These are phyloP conservation scores for Haplosporangium sp. DNA, from an alignment of 371 early-diverging fungal genomes.

Conservation along the genomic window DNA sequence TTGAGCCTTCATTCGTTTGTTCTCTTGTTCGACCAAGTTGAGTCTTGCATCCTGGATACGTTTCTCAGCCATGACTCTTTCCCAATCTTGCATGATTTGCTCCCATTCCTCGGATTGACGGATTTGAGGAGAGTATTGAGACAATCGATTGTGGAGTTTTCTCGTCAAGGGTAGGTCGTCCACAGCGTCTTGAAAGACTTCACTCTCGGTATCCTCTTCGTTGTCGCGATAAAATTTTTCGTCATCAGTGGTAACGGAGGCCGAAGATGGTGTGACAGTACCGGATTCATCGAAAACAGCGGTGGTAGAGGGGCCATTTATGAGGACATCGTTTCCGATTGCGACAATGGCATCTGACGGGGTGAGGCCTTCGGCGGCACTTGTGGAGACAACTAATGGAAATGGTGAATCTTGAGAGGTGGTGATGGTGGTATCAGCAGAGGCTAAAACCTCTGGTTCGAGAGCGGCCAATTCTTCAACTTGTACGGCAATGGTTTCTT, in stretches of 20 bases:
- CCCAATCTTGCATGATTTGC: slow-evolving; percentile 56
- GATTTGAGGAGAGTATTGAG: slow-evolving; percentile 43
- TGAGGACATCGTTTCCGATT: slow-evolving; percentile 48
- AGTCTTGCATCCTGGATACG: slow-evolving; percentile 55
- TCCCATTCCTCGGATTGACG: slow-evolving; percentile 50
- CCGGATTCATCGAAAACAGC: slow-evolving; percentile 4
- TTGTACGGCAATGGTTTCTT: neutral
- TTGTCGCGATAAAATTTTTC: slow-evolving; percentile 11
- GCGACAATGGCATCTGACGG: slow-evolving; percentile 44
- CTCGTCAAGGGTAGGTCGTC: slow-evolving; percentile 44
- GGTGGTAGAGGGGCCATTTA: slow-evolving; percentile 22
- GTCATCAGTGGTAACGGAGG: slow-evolving; percentile 10
- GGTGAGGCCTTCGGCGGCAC: slow-evolving; percentile 12
- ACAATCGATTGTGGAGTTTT: slow-evolving; percentile 51
- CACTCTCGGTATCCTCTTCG: slow-evolving; percentile 29
- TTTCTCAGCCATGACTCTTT: slow-evolving; percentile 55
- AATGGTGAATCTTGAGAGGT: neutral
- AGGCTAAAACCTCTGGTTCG: slow-evolving; percentile 1
- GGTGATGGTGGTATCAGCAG: neutral
- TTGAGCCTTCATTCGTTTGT: slow-evolving; percentile 53
- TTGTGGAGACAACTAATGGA: neutral
- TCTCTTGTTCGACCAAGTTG: slow-evolving; percentile 52
- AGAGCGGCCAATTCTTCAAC: neutral
- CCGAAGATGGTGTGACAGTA: slow-evolving; percentile 28
- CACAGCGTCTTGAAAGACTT: slow-evolving; percentile 44